Percentiles rank a stretch among this genome's conserved stretches.
Conservation (phyloP, 257 asterid genomes). For the Anisodus tanguticus region DNA sequence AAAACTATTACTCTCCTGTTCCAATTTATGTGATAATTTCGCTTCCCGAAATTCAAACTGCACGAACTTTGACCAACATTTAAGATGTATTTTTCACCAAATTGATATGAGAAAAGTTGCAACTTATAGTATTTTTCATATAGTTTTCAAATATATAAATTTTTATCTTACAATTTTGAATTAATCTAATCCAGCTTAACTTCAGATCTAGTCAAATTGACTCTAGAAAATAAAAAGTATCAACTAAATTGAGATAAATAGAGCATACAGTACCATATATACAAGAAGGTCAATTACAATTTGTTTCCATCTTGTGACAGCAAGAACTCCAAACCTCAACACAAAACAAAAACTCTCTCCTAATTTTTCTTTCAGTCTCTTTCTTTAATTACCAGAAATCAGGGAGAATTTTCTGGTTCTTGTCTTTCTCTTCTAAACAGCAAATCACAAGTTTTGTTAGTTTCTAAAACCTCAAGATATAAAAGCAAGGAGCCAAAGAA, state of each 20-base stretch:
- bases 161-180: too few species aligned
- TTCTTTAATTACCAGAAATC: constrained; percentile 29
- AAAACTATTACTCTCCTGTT: not conserved
- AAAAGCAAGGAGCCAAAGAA: constrained; percentile 9
- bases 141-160: too few species aligned
- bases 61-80: too few species aligned
- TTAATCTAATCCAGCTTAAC: too few species aligned
- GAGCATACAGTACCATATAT: not conserved
- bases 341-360: not conserved
- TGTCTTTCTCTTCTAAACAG: constrained; percentile 17
- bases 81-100: too few species aligned
- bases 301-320: constrained; percentile 21
- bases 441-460: constrained; percentile 26
- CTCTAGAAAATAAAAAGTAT: too few species aligned
- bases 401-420: constrained; percentile 32
- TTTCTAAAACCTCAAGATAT: constrained; percentile 12
- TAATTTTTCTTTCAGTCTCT: not conserved
- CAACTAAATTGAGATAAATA: too few species aligned
- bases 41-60: too few species aligned
- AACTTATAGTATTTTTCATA: too few species aligned
- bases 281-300: constrained; percentile 1
- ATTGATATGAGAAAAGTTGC: too few species aligned
- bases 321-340: not conserved
- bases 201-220: too few species aligned
- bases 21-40: too few species aligned